Evolutionary conservation across 257 asterid genomes (phyloP).

Genomic region (Penstemon davidsonii): DNA sequence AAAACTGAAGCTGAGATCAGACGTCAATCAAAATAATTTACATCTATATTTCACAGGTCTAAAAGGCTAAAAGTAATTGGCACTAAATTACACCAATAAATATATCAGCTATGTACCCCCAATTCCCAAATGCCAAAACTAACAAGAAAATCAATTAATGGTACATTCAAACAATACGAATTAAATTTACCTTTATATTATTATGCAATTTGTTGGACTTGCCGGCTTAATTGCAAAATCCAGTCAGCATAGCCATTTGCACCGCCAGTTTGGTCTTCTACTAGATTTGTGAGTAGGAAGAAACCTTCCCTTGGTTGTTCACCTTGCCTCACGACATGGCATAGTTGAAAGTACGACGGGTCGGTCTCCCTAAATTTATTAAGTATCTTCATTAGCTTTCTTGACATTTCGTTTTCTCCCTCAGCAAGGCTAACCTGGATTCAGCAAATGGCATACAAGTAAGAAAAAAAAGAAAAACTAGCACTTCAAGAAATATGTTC

Average conservation of each 20-base stretch:
- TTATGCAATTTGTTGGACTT: slow-evolving; percentile 73
- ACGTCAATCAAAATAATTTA: too few species aligned
- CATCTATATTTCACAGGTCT: too few species aligned
- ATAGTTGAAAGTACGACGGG: slow-evolving; percentile 59
- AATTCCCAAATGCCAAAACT: too few species aligned
- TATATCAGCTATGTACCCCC: too few species aligned
- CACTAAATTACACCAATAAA: too few species aligned
- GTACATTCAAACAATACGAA: background rate
- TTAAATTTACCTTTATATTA: slow-evolving; percentile 38
- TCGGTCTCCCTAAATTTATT: slow-evolving; percentile 54
- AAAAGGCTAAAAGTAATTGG: too few species aligned
- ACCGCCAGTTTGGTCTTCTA: slow-evolving; percentile 71
- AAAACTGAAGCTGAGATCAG: too few species aligned
- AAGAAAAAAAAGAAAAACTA: background rate
- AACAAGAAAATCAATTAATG: too few species aligned
- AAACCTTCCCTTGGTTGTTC: slow-evolving; percentile 79
- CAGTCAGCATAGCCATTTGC: slow-evolving; percentile 71
- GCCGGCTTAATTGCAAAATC: slow-evolving; percentile 69
- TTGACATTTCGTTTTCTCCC: slow-evolving; percentile 57
- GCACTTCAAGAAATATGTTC: slow-evolving; percentile 10
- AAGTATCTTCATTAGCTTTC: slow-evolving; percentile 56
- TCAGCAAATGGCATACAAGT: slow-evolving; percentile 22
- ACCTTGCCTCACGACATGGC: slow-evolving; percentile 81
- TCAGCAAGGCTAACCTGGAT: slow-evolving; percentile 58
- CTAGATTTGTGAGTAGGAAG: slow-evolving; percentile 55